A percentile compares a stretch with the other conserved stretches of the same genome.
These are phyloP conservation scores for Hymenoscyphus occultus DNA, from an alignment of 2,329 filamentous ascomycete genomes.

Conservation along the genomic window DNA sequence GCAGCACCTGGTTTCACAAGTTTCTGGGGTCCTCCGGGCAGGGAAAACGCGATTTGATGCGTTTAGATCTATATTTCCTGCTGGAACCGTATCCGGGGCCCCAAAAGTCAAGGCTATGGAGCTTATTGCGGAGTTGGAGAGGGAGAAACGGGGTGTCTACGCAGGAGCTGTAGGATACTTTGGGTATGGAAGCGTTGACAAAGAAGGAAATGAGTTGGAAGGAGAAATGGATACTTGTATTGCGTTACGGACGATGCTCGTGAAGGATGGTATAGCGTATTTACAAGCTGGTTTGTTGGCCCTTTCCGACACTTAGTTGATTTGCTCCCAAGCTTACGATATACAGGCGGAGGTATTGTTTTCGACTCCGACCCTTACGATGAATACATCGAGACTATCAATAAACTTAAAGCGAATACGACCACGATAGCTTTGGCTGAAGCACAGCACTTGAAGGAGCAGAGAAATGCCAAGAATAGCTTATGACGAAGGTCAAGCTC, in stretches of 20 bases:
- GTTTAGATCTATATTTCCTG: constrained; percentile 94
- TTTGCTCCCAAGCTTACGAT: constrained; percentile 3
- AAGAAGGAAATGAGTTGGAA: constrained; percentile 60
- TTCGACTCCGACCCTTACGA: constrained; percentile 90
- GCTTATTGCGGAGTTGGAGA: constrained; percentile 89
- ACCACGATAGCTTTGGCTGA: constrained; percentile 84
- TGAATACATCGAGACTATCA: constrained; percentile 95
- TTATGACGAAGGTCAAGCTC: not conserved
- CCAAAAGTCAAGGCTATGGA: constrained; percentile 98
- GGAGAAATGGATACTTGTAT: constrained; percentile 90
- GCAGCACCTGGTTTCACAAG: constrained; percentile 94
- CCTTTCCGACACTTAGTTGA: not conserved
- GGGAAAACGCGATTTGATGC: constrained; percentile 91
- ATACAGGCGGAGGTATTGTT: constrained; percentile 76
- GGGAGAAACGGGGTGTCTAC: constrained; percentile 92
- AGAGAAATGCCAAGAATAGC: constrained; percentile 11
- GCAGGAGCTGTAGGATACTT: constrained; percentile 97
- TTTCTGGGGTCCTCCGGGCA: constrained; percentile 80
- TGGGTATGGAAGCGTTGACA: constrained; percentile 73
- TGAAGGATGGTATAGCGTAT: constrained; percentile 89
- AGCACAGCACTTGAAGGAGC: constrained; percentile 42
- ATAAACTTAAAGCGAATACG: constrained; percentile 91
- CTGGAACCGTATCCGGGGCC: constrained; percentile 90
- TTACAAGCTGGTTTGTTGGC: constrained; percentile 65
- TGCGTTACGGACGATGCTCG: constrained; percentile 78